Evolutionary conservation across 1,284 basidiomycete species (phyloP).

Genomic region (Rugiboletus extremiorientalis): DNA sequence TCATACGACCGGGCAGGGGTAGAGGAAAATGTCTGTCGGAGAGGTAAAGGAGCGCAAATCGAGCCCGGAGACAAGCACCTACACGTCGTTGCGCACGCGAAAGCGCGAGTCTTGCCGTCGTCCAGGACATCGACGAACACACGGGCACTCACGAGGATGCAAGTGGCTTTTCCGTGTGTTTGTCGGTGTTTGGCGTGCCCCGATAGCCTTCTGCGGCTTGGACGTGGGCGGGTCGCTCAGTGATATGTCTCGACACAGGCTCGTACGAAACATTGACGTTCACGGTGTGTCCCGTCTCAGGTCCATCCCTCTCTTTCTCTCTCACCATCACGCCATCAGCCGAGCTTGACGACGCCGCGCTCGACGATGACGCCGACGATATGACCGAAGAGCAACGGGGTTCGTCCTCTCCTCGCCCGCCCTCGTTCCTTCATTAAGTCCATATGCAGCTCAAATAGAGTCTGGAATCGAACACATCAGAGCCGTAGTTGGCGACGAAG

Average conservation of each 20-base stretch:
- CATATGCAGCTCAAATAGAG: constrained; percentile 65
- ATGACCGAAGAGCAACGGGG: constrained; percentile 72
- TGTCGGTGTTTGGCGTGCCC: constrained; percentile 23
- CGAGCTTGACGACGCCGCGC: constrained; percentile 72
- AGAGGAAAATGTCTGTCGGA: constrained; percentile 65
- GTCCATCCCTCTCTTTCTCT: background rate
- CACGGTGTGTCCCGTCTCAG: constrained; percentile 54
- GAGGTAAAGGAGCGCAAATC: background rate
- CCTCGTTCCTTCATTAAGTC: background rate
- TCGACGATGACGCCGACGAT: constrained; percentile 71
- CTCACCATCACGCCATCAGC: constrained; percentile 42
- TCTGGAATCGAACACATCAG: constrained; percentile 69
- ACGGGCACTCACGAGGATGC: background rate
- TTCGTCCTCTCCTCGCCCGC: constrained; percentile 28
- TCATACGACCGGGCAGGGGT: constrained; percentile 53
- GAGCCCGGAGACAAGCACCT: constrained; percentile 22
- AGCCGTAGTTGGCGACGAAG: constrained; percentile 65
- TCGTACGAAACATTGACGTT: constrained; percentile 87
- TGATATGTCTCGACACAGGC: constrained; percentile 87
- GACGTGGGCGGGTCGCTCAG: no score
- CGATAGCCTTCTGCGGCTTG: no score
- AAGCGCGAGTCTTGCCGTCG: constrained; percentile 44
- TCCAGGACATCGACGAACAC: constrained; percentile 52
- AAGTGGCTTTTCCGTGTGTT: constrained; percentile 14
- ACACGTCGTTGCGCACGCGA: constrained; percentile 50